A percentile compares a stretch with the other conserved stretches of the same genome.
Conservation (phyloP, 1,139 yeast species). For the Hemisphaericaspora xylofermentans region DNA sequence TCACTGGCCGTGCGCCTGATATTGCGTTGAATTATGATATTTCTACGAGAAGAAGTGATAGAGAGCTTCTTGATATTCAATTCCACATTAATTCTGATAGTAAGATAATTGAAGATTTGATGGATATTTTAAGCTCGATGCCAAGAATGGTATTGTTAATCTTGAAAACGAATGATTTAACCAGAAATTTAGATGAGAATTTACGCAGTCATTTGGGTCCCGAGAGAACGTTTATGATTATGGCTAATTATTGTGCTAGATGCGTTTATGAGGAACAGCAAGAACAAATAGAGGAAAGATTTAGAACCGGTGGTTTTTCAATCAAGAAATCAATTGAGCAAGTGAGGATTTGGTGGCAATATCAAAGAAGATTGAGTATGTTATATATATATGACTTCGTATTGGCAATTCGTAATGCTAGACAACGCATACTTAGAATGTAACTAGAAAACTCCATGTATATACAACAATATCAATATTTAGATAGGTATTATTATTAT, state of each 20-base stretch:
- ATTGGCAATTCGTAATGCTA: constrained; percentile 25
- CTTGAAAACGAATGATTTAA: constrained; percentile 90
- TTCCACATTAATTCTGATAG: constrained; percentile 53
- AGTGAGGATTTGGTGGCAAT: constrained; percentile 47
- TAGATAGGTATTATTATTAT: constrained; percentile 3
- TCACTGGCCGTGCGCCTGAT: constrained; percentile 75
- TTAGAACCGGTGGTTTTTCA: constrained; percentile 32
- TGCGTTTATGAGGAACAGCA: constrained; percentile 69
- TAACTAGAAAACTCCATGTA: neutral
- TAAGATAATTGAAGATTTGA: constrained; percentile 69
- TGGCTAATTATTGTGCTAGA: constrained; percentile 86
- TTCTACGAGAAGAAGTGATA: constrained; percentile 53
- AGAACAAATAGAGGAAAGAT: constrained; percentile 36
- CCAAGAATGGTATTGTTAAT: constrained; percentile 86
- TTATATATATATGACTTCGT: constrained; percentile 56
- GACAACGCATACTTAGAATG: constrained; percentile 1
- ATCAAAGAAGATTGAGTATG: constrained; percentile 52
- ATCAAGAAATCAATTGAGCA: constrained; percentile 32
- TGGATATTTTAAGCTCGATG: constrained; percentile 74
- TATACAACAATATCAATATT: neutral
- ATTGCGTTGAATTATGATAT: constrained; percentile 49
- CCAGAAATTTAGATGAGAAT: constrained; percentile 83
- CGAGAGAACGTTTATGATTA: constrained; percentile 80
- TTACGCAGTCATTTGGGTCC: constrained; percentile 83
- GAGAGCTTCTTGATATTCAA: constrained; percentile 64